Evolutionary conservation across 2,329 filamentous ascomycete genomes (phyloP).

Genomic region (Colletotrichum nymphaeae): DNA sequence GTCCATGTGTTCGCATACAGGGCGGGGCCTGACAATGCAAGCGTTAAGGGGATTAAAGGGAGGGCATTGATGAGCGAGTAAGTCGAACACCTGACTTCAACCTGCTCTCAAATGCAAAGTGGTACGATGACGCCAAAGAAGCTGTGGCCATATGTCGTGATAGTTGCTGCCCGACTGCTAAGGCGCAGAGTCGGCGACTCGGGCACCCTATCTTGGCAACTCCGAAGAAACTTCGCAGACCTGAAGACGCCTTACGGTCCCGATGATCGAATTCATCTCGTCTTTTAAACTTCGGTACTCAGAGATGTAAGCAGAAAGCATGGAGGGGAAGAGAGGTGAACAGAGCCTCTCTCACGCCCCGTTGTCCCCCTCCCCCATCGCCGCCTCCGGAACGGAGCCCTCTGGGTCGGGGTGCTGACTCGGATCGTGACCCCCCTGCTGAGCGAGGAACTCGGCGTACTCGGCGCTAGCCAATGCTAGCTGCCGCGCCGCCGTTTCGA

Average conservation of each 20-base stretch:
- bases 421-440: conserved; percentile 42
- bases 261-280: conserved; percentile 6
- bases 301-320: not conserved
- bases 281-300: conserved; percentile 13
- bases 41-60: not conserved
- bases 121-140: conserved; percentile 20
- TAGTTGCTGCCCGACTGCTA: not conserved
- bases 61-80: conserved; percentile 7
- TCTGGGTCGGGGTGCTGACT: conserved; percentile 39
- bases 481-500: conserved; percentile 66
- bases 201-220: not conserved
- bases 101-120: conserved; percentile 18
- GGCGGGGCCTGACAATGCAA: not conserved
- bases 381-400: conserved; percentile 30
- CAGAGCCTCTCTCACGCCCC: conserved; percentile 18
- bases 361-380: conserved; percentile 36
- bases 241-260: not conserved
- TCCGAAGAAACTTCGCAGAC: not conserved
- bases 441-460: conserved; percentile 57
- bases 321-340: not conserved
- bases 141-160: conserved; percentile 7
- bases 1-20: conserved; percentile 8
- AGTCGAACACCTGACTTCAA: conserved; percentile 5
- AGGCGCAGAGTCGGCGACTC: not conserved
- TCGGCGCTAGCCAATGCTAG: conserved; percentile 64